Evolutionary conservation across 352 stramenopile species (phyloP), one percentile per base, ranked within the genome.

Genomic region (Phytophthora constricta): DNA sequence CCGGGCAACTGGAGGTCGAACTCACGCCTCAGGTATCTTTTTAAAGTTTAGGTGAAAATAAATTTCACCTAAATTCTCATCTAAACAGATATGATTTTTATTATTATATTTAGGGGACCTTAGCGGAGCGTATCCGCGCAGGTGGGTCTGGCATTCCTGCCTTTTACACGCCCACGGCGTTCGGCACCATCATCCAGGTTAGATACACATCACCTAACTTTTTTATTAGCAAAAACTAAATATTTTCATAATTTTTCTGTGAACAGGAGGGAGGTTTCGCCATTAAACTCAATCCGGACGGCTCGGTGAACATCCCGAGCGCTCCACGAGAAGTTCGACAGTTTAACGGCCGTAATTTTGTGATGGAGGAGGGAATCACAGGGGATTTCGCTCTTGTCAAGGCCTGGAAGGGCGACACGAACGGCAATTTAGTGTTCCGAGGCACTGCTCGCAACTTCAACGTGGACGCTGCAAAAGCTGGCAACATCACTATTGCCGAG

Each of bases 361-460:
- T 99, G 17, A 97, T 99, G 93, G 97, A 99, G 72, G 87, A 98
- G 62, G 92, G 95, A 48, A 95, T 99, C 50, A 93, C 80, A 28
- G 91, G 93, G 4, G 95, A 99, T 65, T 97, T 98, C 46, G 86
- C 92, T 26, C 80, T 99, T 17, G 94, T 99, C 11, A 99, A 98
- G 73, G 96, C 94, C 0, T 98, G 90, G 85, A 98, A 98, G 73
- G 96, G 91, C 22, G 97, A 99, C 77, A 98, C 90, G 22, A 83
- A 93, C 56, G 97, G 97, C 31, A 99, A 99, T 76, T 80, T 99
- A 10, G 84, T 99, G 27, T 99, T 99, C 83, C 69, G 90, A 48
- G 93, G 94, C 49, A 99, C 97, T n/a, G 93, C 96, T 28, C 80
- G 82, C 70, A 99, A 99, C 86, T 97, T 98, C 50, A 99, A 99